Evolutionary conservation across 2,329 filamentous ascomycete species (phyloP).

Genomic region (Podosphaera xanthii): DNA sequence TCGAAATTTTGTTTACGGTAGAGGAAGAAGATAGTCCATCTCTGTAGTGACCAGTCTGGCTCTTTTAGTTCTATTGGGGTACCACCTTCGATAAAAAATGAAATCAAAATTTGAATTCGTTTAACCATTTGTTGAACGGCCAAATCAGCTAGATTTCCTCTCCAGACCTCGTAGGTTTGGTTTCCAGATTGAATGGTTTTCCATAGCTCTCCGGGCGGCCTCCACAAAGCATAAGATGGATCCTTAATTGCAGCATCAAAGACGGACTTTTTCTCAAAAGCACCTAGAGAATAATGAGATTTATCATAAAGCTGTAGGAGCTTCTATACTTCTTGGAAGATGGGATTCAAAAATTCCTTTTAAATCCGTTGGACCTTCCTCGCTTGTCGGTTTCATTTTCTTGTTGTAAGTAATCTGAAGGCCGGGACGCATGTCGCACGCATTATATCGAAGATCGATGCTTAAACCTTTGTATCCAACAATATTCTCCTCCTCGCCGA

Average conservation of each 20-base stretch:
- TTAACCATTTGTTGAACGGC: slow-evolving; percentile 48
- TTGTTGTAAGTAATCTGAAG: slow-evolving; percentile 47
- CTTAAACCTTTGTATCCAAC: slow-evolving; percentile 71
- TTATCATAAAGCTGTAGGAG: background rate
- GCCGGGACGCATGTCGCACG: slow-evolving; percentile 55
- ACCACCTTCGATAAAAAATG: slow-evolving; percentile 87
- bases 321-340: slow-evolving; percentile 37
- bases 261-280: slow-evolving; percentile 37
- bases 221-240: slow-evolving; percentile 25
- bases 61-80: slow-evolving; percentile 47
- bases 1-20: slow-evolving; percentile 38
- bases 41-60: slow-evolving; percentile 47
- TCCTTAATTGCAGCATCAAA: slow-evolving; percentile 35
- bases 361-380: slow-evolving; percentile 47
- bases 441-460: slow-evolving; percentile 46
- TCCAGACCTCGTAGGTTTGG: slow-evolving; percentile 65
- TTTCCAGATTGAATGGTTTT: slow-evolving; percentile 37
- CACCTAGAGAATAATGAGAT: slow-evolving; percentile 25
- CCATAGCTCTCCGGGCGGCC: slow-evolving; percentile 54
- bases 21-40: slow-evolving; percentile 84
- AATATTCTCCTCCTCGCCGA: slow-evolving; percentile 78
- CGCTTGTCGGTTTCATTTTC: slow-evolving; percentile 45
- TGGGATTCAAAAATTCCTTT: slow-evolving; percentile 29
- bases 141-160: slow-evolving; percentile 46
- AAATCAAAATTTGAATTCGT: slow-evolving; percentile 62